Conservation (phyloP, 108 stramenopile species). For the Parietichytrium sp. region DNA sequence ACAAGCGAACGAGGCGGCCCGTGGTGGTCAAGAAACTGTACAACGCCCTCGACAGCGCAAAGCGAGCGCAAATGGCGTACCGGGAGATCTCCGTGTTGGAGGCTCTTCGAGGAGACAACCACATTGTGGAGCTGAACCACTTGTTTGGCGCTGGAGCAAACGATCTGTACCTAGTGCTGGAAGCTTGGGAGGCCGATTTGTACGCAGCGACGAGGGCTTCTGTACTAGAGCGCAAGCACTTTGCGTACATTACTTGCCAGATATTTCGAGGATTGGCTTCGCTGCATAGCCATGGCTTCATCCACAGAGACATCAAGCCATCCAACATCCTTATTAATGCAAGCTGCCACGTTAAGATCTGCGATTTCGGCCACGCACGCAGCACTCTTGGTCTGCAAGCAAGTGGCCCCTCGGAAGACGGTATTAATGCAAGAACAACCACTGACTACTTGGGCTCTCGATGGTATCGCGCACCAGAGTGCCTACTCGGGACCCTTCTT, state of each 20-base stretch:
- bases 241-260: neutral
- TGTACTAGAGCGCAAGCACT: neutral
- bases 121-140: neutral
- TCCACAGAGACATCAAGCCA: slow-evolving; percentile 68
- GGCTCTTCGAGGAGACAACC: neutral
- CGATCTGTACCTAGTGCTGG: neutral
- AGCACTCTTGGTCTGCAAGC: slow-evolving; percentile 37
- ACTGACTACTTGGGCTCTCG: slow-evolving; percentile 93
- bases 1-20: slow-evolving; percentile 12
- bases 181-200: neutral
- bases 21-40: slow-evolving; percentile 15
- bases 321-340: slow-evolving; percentile 64
- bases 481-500: slow-evolving; percentile 54
- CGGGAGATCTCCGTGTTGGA: neutral
- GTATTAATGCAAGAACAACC: slow-evolving; percentile 45
- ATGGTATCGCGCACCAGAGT: slow-evolving; percentile 89
- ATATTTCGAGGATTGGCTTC: neutral
- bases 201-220: neutral
- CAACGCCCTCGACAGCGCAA: neutral
- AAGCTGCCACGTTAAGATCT: slow-evolving; percentile 67
- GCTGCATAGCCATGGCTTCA: slow-evolving; percentile 13
- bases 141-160: neutral
- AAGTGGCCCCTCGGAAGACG: slow-evolving; percentile 49
- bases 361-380: slow-evolving; percentile 67
- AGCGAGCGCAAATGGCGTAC: slow-evolving; percentile 18